Evolutionary conservation across 2,329 filamentous ascomycete species (phyloP).

Genomic region (Penicillium sclerotiorum): DNA sequence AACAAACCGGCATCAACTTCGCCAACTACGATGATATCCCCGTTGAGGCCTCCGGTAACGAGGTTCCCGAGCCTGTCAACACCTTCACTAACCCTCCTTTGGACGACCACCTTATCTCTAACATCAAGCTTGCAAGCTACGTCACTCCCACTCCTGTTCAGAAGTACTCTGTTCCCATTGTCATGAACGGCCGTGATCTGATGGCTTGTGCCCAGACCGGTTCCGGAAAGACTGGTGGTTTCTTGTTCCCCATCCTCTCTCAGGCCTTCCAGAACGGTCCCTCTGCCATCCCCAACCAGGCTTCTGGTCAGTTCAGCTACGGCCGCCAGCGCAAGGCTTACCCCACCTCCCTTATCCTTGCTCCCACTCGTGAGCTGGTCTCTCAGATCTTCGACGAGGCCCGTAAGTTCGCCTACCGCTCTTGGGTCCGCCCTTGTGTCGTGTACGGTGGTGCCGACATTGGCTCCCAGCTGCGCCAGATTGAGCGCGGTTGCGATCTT

Average conservation of each 20-base stretch:
- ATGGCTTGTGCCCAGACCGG: slow-evolving; percentile 99
- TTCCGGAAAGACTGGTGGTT: slow-evolving; percentile 99
- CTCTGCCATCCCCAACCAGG: slow-evolving; percentile 65
- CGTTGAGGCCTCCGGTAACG: slow-evolving; percentile 90
- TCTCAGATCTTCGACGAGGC: slow-evolving; percentile 98
- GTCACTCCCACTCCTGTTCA: slow-evolving; percentile 95
- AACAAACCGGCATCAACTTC: slow-evolving; percentile 99
- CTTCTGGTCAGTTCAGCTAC: slow-evolving; percentile 67
- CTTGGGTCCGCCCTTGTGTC: slow-evolving; percentile 97
- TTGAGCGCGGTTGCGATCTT: slow-evolving; percentile 95
- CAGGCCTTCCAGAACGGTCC: slow-evolving; percentile 93
- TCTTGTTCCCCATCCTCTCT: slow-evolving; percentile 98
- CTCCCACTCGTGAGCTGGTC: slow-evolving; percentile 95
- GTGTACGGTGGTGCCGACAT: slow-evolving; percentile 99
- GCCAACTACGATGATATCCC: slow-evolving; percentile 99
- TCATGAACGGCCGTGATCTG: slow-evolving; percentile 95
- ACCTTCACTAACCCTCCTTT: slow-evolving; percentile 93
- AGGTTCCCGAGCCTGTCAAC: slow-evolving; percentile 89
- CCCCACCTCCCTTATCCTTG: slow-evolving; percentile 92
- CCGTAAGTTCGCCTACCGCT: slow-evolving; percentile 93
- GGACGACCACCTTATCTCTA: slow-evolving; percentile 87
- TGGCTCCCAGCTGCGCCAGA: slow-evolving; percentile 95
- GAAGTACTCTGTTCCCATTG: slow-evolving; percentile 99
- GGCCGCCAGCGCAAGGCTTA: slow-evolving; percentile 97
- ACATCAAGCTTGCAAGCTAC: slow-evolving; percentile 94